phyloP scores from a whole-genome alignment of 164 flowering plant genomes.

The Liquidambar formosana region DNA sequence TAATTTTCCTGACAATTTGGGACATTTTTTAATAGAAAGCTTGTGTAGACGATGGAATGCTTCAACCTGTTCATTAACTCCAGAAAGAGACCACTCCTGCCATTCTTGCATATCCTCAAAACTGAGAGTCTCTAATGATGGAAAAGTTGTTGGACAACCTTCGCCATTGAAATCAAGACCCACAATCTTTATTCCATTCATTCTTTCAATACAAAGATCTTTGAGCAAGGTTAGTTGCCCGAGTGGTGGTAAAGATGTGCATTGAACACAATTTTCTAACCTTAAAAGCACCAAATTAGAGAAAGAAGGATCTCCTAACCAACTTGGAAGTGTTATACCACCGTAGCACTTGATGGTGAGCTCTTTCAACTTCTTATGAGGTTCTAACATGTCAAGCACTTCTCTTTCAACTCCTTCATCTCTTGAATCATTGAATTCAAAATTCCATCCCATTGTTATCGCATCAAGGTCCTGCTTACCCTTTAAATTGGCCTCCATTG shows the following conservation, averaged over 20 bases:
- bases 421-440: neutral
- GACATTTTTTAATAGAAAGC: constrained; percentile 10
- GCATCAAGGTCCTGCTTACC: constrained; percentile 10
- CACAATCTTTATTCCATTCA: neutral
- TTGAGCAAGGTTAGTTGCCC: constrained; percentile 20
- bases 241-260: constrained; percentile 16
- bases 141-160: constrained; percentile 6
- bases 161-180: neutral
- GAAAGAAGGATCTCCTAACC: constrained; percentile 14
- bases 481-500: constrained; percentile 11
- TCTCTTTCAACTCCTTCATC: neutral
- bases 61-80: neutral
- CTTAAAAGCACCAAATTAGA: neutral
- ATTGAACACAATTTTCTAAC: constrained; percentile 1
- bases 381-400: constrained; percentile 9
- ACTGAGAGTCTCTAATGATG: constrained; percentile 11
- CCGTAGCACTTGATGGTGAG: constrained; percentile 6
- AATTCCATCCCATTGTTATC: constrained; percentile 13
- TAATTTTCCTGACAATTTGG: constrained; percentile 3
- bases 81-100: constrained; percentile 5
- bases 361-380: constrained; percentile 7
- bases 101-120: constrained; percentile 1
- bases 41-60: constrained; percentile 8
- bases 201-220: neutral
- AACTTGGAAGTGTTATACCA: constrained; percentile 17